Evolutionary conservation across 169 alveolate species (phyloP), one percentile per base, ranked within the genome.

Genomic region (Eimeria acervulina): DNA sequence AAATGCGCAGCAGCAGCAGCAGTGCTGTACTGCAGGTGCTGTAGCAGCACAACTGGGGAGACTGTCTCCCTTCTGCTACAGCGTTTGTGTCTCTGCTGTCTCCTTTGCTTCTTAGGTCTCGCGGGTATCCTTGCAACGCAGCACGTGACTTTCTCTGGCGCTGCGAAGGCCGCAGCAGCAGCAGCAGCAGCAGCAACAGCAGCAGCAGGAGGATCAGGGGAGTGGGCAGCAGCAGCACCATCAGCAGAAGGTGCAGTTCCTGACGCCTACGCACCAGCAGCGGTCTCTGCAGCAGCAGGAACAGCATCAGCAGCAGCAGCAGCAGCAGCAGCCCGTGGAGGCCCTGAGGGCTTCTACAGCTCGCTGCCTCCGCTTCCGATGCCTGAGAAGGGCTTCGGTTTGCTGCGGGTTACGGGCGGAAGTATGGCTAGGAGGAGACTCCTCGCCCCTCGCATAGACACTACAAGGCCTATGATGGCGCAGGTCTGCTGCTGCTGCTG

Each of bases 381-480:
- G 28, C 95, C 95, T 47, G 72, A 66, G 4, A 51, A 51, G 19
- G 95, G 87, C 26, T 47, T 44, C 36, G 95, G 95, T 10, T 28
- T 66, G 15, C 72, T 89, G 44, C 63, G 80, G 23, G 87, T 89
- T 5, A 47, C 66, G 1, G 95, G 95, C 33, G 95, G 95, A 38
- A 47, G 33, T 1, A 61, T 42, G 31, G 87, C 63, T 0, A 31
- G 95, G 6, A 33, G 95, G 36, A 59, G 95, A 40, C 87, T 89
- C 31, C 55, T 89, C n/a, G 66, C 70, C 74, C 95, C 95, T 2
- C 38, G 76, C n/a, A 47, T 44, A 26, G 95, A 52, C 23, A 78
- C 40, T 23, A 74, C 80, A 7, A 63, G 95, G 33, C 95, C 95
- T 7, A 89, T 47, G 55, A 47, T 47, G 55, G 55, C 55, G 12